Conservation (phyloP, 1,284 basidiomycete species). For the Apiotrichum siamense region DNA sequence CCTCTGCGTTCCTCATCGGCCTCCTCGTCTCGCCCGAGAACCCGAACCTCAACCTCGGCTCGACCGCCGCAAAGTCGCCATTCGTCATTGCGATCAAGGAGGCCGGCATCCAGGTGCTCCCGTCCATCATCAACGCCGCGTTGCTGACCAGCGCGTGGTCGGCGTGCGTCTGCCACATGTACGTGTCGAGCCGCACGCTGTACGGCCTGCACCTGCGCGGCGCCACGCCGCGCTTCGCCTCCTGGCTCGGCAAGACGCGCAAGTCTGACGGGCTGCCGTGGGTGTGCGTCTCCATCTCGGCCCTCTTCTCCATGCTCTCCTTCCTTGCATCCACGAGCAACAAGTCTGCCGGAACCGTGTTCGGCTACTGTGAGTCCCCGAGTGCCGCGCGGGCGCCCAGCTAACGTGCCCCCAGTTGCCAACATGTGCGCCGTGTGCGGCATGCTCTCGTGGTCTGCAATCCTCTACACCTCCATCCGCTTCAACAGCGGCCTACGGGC, state of each 20-base stretch:
- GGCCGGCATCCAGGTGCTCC: constrained; percentile 68
- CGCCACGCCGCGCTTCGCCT: constrained; percentile 58
- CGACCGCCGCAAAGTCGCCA: constrained; percentile 65
- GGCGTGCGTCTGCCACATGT: constrained; percentile 54
- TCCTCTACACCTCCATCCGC: constrained; percentile 68
- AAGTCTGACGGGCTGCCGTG: constrained; percentile 35
- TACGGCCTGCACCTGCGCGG: constrained; percentile 54
- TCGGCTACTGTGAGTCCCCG: constrained; percentile 56
- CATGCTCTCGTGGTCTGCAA: constrained; percentile 69
- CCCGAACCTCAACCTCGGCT: constrained; percentile 53
- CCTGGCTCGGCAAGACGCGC: constrained; percentile 19
- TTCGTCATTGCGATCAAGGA: constrained; percentile 66
- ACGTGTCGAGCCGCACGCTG: constrained; percentile 53
- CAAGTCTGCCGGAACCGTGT: constrained; percentile 54
- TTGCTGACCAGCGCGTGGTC: constrained; percentile 53
- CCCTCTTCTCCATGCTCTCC: constrained; percentile 25
- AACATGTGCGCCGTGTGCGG: constrained; percentile 58
- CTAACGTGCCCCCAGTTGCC: constrained; percentile 40
- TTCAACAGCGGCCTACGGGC: constrained; percentile 69
- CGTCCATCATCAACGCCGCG: constrained; percentile 61
- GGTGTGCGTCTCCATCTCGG: constrained; percentile 24
- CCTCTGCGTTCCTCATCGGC: constrained; percentile 59
- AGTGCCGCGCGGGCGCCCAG: background rate
- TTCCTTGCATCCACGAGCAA: constrained; percentile 46
- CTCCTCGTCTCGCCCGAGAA: constrained; percentile 67